These are phyloP conservation scores for Baorangia bicolor DNA, from an alignment of 768 basidiomycete genomes.

Conservation along the genomic window DNA sequence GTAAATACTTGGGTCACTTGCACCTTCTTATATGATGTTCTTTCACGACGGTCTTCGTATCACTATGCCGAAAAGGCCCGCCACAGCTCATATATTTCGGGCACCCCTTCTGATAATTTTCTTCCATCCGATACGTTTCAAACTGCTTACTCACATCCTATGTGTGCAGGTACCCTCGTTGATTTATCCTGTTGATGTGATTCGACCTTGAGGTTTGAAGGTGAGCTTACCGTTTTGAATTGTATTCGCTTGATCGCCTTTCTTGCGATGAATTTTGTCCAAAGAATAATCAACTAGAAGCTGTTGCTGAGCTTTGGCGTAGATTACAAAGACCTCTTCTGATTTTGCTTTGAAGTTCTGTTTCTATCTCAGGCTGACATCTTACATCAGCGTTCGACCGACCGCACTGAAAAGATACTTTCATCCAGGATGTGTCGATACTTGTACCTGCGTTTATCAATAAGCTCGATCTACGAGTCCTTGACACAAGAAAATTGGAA, in stretches of 20 bases:
- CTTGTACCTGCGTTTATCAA: no score
- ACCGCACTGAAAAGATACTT: no score
- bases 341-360: constrained; percentile 20
- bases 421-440: no score
- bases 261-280: constrained; percentile 22
- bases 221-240: constrained; percentile 4
- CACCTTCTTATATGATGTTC: constrained; percentile 13
- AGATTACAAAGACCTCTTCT: constrained; percentile 48
- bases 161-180: background rate
- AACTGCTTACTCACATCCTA: background rate
- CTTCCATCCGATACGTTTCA: background rate
- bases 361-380: no score
- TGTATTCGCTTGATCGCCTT: background rate
- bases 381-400: no score
- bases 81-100: constrained; percentile 84
- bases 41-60: constrained; percentile 92
- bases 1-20: constrained; percentile 3
- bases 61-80: constrained; percentile 85
- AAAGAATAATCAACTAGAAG: constrained; percentile 81
- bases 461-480: no score
- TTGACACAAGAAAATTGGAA: no score
- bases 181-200: accelerated
- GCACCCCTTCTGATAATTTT: constrained; percentile 65
- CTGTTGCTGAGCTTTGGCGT: constrained; percentile 79
- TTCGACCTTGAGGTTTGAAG: background rate